A percentile compares a stretch with the other conserved stretches of the same genome.
Evolutionary conservation across 2,329 filamentous ascomycete species (phyloP).

Genomic region (Mycosphaerella sp.): DNA sequence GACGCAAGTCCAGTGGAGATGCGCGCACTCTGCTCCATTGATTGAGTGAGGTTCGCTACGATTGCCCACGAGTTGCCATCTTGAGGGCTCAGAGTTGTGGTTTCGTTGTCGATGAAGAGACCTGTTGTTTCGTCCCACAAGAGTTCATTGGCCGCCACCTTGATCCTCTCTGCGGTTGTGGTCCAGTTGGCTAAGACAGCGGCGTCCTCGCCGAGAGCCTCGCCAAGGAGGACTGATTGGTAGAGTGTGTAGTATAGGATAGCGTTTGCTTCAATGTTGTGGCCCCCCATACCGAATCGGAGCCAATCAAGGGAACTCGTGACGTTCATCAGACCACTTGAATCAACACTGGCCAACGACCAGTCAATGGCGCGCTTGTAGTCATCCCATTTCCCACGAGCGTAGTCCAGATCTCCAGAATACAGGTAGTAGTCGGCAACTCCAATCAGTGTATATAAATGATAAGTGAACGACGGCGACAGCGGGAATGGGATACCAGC

Average conservation of each 20-base stretch:
- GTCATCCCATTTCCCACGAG: constrained; percentile 39
- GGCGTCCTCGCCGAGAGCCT: constrained; percentile 42
- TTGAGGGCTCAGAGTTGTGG: constrained; percentile 44
- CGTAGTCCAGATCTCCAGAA: constrained; percentile 37
- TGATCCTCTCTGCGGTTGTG: constrained; percentile 40
- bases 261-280: constrained; percentile 45
- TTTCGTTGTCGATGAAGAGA: constrained; percentile 34
- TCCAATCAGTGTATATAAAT: constrained; percentile 46
- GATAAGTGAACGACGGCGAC: constrained; percentile 49
- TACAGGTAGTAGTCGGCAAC: constrained; percentile 41
- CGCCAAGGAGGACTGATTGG: constrained; percentile 48
- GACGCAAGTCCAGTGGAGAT: constrained; percentile 34
- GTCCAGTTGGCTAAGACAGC: constrained; percentile 32
- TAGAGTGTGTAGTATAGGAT: constrained; percentile 48
- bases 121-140: constrained; percentile 28
- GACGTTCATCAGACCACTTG: constrained; percentile 42
- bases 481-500: constrained; percentile 29
- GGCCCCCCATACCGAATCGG: constrained; percentile 46
- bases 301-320: constrained; percentile 45
- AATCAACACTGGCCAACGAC: constrained; percentile 41
- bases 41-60: constrained; percentile 35
- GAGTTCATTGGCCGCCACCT: constrained; percentile 47
- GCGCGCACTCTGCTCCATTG: constrained; percentile 26
- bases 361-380: constrained; percentile 43
- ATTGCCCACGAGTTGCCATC: constrained; percentile 43